Conservation (phyloP, 164 flowering plant species). For the Vitis rupestris region DNA sequence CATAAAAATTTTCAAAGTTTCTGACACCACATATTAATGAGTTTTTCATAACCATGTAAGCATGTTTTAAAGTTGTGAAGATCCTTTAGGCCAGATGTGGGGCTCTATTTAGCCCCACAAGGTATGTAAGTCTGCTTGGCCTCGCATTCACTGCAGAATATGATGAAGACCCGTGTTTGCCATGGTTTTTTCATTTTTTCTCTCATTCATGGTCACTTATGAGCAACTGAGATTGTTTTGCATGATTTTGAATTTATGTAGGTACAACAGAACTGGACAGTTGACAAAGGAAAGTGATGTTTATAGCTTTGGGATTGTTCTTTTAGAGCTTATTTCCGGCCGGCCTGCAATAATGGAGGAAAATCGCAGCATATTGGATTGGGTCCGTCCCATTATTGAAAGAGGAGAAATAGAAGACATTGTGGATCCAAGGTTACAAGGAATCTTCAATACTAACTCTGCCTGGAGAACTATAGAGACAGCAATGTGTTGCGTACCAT, state of each 20-base stretch:
- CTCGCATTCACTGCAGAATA: no score
- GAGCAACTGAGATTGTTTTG: background rate
- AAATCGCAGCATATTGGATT: constrained; percentile 24
- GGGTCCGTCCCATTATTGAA: constrained; percentile 26
- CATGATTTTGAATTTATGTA: constrained; percentile 23
- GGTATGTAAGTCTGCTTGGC: no score
- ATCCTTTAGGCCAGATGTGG: no score
- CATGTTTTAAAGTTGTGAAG: no score
- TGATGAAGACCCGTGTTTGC: no score
- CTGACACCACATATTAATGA: no score
- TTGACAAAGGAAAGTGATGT: constrained; percentile 42
- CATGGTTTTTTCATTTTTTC: no score
- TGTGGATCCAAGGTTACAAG: constrained; percentile 35
- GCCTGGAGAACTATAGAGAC: constrained; percentile 42
- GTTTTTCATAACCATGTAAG: no score
- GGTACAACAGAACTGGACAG: background rate
- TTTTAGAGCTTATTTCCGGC: constrained; percentile 47
- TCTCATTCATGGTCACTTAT: no score
- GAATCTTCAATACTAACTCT: constrained; percentile 25
- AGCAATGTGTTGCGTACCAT: constrained; percentile 35
- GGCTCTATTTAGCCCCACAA: no score
- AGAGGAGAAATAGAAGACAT: constrained; percentile 33
- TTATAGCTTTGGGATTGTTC: constrained; percentile 52
- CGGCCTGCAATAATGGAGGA: constrained; percentile 20
- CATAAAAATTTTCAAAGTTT: no score